Evolutionary conservation across 306 rosid genomes (phyloP).

Genomic region (Cicer pinnatifidum): DNA sequence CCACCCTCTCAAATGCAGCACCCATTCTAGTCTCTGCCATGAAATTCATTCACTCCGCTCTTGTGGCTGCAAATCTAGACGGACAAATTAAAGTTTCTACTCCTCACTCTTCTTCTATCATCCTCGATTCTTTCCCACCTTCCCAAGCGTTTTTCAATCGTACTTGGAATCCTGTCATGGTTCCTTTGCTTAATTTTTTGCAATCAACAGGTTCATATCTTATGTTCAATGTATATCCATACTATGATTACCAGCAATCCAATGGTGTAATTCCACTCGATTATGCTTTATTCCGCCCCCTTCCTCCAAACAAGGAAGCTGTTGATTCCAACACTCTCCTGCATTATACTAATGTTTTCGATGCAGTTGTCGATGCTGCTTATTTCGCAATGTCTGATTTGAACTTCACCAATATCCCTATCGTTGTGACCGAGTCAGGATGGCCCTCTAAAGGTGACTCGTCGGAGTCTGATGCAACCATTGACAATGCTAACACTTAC

Average conservation of each 20-base stretch:
- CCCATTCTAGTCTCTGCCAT: slow-evolving; percentile 86
- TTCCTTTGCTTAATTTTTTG: slow-evolving; percentile 84
- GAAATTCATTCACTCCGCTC: slow-evolving; percentile 87
- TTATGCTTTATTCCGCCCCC: slow-evolving; percentile 91
- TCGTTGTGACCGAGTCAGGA: slow-evolving; percentile 89
- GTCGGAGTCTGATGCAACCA: slow-evolving; percentile 76
- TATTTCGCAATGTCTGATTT: slow-evolving; percentile 88
- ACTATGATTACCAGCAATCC: slow-evolving; percentile 83
- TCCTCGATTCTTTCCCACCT: slow-evolving; percentile 95
- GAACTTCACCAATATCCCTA: slow-evolving; percentile 77
- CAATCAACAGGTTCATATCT: slow-evolving; percentile 85
- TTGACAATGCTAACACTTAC: slow-evolving; percentile 89
- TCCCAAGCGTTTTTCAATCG: slow-evolving; percentile 97
- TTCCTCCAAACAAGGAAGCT: slow-evolving; percentile 92
- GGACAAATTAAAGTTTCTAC: slow-evolving; percentile 87
- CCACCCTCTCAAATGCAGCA: slow-evolving; percentile 81
- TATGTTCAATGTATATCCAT: slow-evolving; percentile 91
- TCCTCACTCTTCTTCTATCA: slow-evolving; percentile 82
- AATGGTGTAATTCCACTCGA: slow-evolving; percentile 76
- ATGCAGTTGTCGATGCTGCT: slow-evolving; percentile 94
- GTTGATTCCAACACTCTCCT: slow-evolving; percentile 86
- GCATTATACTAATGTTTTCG: slow-evolving; percentile 94
- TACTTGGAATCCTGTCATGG: slow-evolving; percentile 92
- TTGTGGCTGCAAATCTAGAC: slow-evolving; percentile 85
- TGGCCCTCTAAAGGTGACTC: slow-evolving; percentile 96